Evolutionary conservation across 345 rosid species (phyloP).

Genomic region (Aethionema arabicum): DNA sequence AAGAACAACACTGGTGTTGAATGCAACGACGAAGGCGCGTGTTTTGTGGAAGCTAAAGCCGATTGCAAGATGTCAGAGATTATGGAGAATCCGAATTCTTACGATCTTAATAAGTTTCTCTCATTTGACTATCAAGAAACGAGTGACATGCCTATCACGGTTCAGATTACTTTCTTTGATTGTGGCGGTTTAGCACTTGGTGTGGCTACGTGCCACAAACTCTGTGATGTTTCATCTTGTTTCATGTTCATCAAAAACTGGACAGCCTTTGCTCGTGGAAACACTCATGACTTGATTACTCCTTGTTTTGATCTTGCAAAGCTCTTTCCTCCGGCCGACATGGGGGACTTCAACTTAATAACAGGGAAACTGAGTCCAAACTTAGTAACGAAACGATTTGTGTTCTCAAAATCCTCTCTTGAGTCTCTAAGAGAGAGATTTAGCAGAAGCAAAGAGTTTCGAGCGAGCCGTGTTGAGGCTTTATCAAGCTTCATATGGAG

Average conservation of each 20-base stretch:
- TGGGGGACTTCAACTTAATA: too few relatives aligned
- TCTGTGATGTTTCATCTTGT: conserved; percentile 21
- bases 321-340: too few relatives aligned
- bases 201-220: conserved; percentile 17
- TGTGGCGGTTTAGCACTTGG: conserved; percentile 25
- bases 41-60: conserved; percentile 24
- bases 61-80: too few relatives aligned
- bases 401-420: too few relatives aligned
- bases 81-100: conserved; percentile 24
- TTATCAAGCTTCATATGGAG: too few relatives aligned
- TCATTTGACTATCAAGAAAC: conserved; percentile 26
- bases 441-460: too few relatives aligned
- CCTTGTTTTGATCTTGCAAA: too few relatives aligned
- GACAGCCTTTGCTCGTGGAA: conserved; percentile 22
- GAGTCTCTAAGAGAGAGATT: too few relatives aligned
- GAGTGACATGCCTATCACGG: conserved; percentile 29
- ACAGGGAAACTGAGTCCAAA: too few relatives aligned
- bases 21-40: conserved; percentile 26
- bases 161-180: conserved; percentile 24
- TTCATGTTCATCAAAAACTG: conserved; percentile 21
- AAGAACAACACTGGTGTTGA: conserved; percentile 22
- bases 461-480: too few relatives aligned
- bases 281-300: too few relatives aligned
- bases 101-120: conserved; percentile 26
- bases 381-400: too few relatives aligned